phyloP scores from a whole-genome alignment of 179 eudicot species.

The Carnegiea gigantea region DNA sequence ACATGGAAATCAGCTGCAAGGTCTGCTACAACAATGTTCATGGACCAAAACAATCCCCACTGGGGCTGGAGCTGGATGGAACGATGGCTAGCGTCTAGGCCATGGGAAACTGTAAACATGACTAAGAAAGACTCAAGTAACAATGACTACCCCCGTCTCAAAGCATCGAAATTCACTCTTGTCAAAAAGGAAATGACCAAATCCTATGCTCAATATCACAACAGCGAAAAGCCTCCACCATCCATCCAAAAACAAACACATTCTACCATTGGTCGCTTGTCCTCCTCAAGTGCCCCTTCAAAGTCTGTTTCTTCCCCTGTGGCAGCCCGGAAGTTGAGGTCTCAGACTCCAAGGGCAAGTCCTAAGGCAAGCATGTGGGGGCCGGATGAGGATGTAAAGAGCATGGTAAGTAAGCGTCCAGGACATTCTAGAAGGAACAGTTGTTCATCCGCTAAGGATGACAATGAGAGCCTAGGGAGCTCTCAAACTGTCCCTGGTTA shows the following conservation, averaged over 20 bases:
- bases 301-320: slow-evolving; percentile 25
- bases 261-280: slow-evolving; percentile 40
- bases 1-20: slow-evolving; percentile 69
- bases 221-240: slow-evolving; percentile 47
- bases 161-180: slow-evolving; percentile 26
- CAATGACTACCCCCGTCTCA: slow-evolving; percentile 37
- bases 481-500: slow-evolving; percentile 64
- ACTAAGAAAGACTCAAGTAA: slow-evolving; percentile 49
- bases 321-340: slow-evolving; percentile 40
- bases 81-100: slow-evolving; percentile 75
- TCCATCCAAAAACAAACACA: slow-evolving; percentile 30
- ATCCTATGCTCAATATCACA: slow-evolving; percentile 44
- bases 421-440: slow-evolving; percentile 62
- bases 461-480: slow-evolving; percentile 73
- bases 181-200: slow-evolving; percentile 49
- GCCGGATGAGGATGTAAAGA: slow-evolving; percentile 56
- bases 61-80: slow-evolving; percentile 99
- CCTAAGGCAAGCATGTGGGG: slow-evolving; percentile 37
- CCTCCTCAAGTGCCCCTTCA: slow-evolving; percentile 49
- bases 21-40: slow-evolving; percentile 61
- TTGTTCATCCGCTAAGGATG: slow-evolving; percentile 63
- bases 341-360: slow-evolving; percentile 51
- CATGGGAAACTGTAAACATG: slow-evolving; percentile 52
- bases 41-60: slow-evolving; percentile 91
- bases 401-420: slow-evolving; percentile 49